These are phyloP conservation scores for Cryptococcus sp. DNA, from an alignment of 1,284 basidiomycete genomes.

Conservation along the genomic window DNA sequence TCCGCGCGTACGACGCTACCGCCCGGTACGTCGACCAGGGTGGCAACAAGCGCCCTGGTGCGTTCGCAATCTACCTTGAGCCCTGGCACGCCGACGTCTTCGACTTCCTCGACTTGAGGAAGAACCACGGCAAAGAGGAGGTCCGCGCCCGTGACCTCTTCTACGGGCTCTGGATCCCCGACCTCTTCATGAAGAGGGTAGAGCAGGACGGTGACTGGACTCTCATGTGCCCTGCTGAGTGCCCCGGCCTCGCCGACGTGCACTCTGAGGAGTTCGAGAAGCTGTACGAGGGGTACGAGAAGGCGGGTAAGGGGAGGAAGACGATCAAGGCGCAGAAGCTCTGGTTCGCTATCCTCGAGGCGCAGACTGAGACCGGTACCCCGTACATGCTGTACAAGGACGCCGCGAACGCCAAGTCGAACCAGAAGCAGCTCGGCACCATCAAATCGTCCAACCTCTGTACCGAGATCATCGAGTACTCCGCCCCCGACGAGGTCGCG, in stretches of 20 bases:
- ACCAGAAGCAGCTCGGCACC: slow-evolving; percentile 97
- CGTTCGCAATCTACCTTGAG: slow-evolving; percentile 96
- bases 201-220: slow-evolving; percentile 88
- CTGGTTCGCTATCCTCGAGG: slow-evolving; percentile 96
- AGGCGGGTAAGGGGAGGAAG: slow-evolving; percentile 80
- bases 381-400: slow-evolving; percentile 99
- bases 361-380: slow-evolving; percentile 96
- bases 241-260: slow-evolving; percentile 84
- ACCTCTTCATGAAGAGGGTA: slow-evolving; percentile 97
- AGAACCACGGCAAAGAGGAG: slow-evolving; percentile 99
- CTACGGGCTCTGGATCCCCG: slow-evolving; percentile 97
- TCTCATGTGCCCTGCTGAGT: slow-evolving; percentile 97
- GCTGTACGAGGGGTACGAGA: slow-evolving; percentile 87
- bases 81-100: slow-evolving; percentile 98
- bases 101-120: slow-evolving; percentile 95
- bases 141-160: slow-evolving; percentile 95
- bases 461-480: slow-evolving; percentile 99
- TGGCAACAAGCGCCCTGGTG: slow-evolving; percentile 98
- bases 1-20: slow-evolving; percentile 96
- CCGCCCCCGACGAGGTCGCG: slow-evolving; percentile 93
- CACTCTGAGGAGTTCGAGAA: slow-evolving; percentile 89
- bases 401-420: slow-evolving; percentile 85
- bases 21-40: slow-evolving; percentile 99
- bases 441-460: slow-evolving; percentile 99
- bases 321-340: slow-evolving; percentile 94